Base-by-base conservation (phyloP, 2,329 filamentous ascomycete genomes). In the Ophiostoma sp. region DNA sequence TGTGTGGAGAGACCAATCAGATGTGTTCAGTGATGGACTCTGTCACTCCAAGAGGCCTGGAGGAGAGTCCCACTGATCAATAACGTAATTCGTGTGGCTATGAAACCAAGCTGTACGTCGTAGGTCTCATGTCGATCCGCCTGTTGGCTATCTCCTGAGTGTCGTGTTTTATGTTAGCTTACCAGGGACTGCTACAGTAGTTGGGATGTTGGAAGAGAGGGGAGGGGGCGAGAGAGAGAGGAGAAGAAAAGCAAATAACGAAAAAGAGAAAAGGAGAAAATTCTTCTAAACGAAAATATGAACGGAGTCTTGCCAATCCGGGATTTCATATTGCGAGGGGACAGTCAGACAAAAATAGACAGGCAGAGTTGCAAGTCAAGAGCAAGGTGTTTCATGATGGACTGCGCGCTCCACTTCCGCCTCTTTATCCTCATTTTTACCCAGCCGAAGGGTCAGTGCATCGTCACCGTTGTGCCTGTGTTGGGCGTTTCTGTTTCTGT, bases 381-480 rank as follows among this genome's bases (percentile, higher is more conserved):
- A 27, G 5, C 49, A 55, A n/a, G 3, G 27, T 18, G 49, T 55
- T 55, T 55, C 49, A 55, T 16, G 27, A 5, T n/a, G n/a, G 8
- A 27, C 49, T 55, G 5, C 14, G 18, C 27, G 49, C 49, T 55
- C 49, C 49, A 55, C 49, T 9, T 27, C 27, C 49, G 27, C 8
- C 49, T 55, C 7, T 55, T 55, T 55, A 55, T 27, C 49, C 49
- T 27, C 27, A 8, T 55, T 55, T 27, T 55, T 36, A 55, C 49
- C 49, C 18, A 55, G 49, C 49, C 49, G 18, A 55, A 55, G 49
- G 18, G 27, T 55, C n/a, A 55, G 49, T 55, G 49, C n/a, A 55
- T 55, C 18, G 3, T 55, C 18, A 5, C n/a, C 49, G 49, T 55
- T 55, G 49, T 18, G n/a, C 18, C 4, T 6, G 18, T 27, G n/a